Base-by-base conservation (phyloP, 148 eudicot species). In the Rhododendron griersonianum region DNA sequence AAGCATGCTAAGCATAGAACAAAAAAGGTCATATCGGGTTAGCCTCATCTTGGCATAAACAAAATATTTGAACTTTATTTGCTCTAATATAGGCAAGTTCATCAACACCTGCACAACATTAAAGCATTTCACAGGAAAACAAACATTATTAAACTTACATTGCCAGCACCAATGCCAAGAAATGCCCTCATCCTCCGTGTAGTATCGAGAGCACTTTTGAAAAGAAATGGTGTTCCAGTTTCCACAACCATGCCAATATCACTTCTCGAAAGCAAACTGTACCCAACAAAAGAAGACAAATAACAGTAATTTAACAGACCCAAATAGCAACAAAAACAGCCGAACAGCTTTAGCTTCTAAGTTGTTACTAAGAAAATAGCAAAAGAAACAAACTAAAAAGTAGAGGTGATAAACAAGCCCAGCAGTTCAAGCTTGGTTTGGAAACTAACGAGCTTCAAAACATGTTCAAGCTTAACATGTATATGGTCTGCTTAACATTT, bases 181-280 rank as follows among this genome's bases (percentile, higher is more conserved):
- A 93, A 96, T 28, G 88, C 67, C 84, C 91, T 91, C 98, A 96
- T 92, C 88, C 95, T 96, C 83, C 94, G 90, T 4, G 90, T 84
- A 53, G 90, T 83, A 77, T 86, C 91, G 7, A 87, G 77, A 45
- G 91, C 94, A 92, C 91, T 87, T 82, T 88, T 91, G 89, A 95
- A 96, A 85, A 96, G 84, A 91, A 90, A 93, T 23, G 98, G 92
- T 25, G 95, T 86, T 74, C 94, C 96, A 87, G 90, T 87, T 55
- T 91, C 89, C 57, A 91, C 91, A 82, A 93, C 84, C 81, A 87
- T 93, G 86, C 89, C 90, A 33, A 94, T 87, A 82, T 95, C 96
- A 87, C 86, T 93, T 89, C 91, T 96, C 4, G 98, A 86, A 85
- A 96, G 93, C 71, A 84, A 90, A 89, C 98, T 96, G 89, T 67